Base-by-base conservation (phyloP, 257 asterid species). In the Solanum pimpinellifolium region DNA sequence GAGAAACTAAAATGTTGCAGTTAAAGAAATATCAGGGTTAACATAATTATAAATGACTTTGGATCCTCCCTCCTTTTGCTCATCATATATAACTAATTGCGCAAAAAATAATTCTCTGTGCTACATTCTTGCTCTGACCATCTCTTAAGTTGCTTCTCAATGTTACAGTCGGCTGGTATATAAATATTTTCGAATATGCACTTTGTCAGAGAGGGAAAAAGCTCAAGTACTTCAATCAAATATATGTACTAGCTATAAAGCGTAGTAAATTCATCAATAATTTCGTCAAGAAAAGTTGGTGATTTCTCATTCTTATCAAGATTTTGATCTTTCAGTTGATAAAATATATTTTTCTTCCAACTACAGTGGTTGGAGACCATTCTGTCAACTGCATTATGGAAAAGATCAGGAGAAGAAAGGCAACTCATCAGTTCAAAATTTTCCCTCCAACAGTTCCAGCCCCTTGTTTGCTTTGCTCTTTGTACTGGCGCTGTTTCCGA, bases 401-500 rank as follows among this genome's bases (percentile, higher is more conserved):
- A 92, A 88, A 91, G 86, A 88, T 90, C 95, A 6, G 91, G 92
- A 52, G 94, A 92, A 83, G 94, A 93, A 87, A 90, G 89, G 83
- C 92, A 90, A 52, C 66, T 46, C 35, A 90, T 90, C 85, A 76
- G 90, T 62, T 92, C 95, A 82, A 93, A 89, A 78, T 92, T 92
- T 84, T 81, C 94, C 83, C 93, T 90, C 78, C 89, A 73, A 87
- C 83, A 86, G 65, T 75, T 83, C n/a, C 92, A 92, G 85, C 93
- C 94, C 75, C 93, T 92, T 75, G 91, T 91, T 86, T 91, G 93
- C 89, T 93, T 93, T 87, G 91, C 95, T 56, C 92, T 92, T 37
- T 93, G 94, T 77, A 90, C 92, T 2, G 96, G 94, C 68, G 92
- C 93, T 88, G 85, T 89, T 88, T 93, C 96, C 70, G 94, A 93